phyloP scores from a whole-genome alignment of 345 rosid genomes.

The Syzygium jambos region DNA sequence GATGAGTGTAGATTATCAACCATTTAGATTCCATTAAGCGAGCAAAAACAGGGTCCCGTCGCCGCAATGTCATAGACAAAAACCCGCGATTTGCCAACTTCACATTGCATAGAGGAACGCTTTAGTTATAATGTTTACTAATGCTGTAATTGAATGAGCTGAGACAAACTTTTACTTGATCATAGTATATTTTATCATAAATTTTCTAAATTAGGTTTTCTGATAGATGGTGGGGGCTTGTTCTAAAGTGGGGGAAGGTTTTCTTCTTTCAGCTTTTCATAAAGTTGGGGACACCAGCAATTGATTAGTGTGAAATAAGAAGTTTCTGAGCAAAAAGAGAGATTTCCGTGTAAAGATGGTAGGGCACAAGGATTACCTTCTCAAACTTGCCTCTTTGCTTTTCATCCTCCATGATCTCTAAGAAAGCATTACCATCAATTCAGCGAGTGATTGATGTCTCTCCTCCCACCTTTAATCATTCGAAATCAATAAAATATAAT shows the following conservation, averaged over 20 bases:
- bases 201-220: background rate
- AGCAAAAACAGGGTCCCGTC: background rate
- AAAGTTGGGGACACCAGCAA: slow-evolving; percentile 24
- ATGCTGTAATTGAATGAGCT: background rate
- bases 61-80: background rate
- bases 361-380: slow-evolving; percentile 44
- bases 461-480: background rate
- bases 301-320: slow-evolving; percentile 32
- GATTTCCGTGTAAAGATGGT: slow-evolving; percentile 36
- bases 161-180: background rate
- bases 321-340: slow-evolving; percentile 24
- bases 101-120: background rate
- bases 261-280: slow-evolving; percentile 11
- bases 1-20: background rate
- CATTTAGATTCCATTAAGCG: background rate
- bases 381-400: slow-evolving; percentile 20
- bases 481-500: background rate
- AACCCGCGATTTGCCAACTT: background rate
- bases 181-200: background rate
- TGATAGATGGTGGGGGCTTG: background rate
- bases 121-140: background rate
- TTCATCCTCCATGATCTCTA: slow-evolving; percentile 10
- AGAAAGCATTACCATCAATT: slow-evolving; percentile 7
- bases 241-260: background rate
- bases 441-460: background rate